phyloP scores from a whole-genome alignment of 495 filamentous ascomycete species.

The Penicillium mononematosum region DNA sequence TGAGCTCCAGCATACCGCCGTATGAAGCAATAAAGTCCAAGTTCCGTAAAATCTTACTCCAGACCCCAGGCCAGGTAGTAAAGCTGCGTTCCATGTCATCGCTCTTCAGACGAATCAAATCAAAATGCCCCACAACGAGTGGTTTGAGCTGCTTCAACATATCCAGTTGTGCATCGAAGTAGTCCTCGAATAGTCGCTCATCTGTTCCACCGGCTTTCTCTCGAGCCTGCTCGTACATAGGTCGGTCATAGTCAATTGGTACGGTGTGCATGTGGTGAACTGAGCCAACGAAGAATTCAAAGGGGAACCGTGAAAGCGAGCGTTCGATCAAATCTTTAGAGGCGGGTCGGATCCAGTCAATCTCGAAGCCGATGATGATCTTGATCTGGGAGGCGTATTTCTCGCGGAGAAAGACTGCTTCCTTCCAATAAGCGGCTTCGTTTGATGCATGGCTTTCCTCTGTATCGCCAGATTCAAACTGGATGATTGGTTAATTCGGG shows the following conservation, averaged over 20 bases:
- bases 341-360: slow-evolving; percentile 79
- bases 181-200: slow-evolving; percentile 69
- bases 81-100: slow-evolving; percentile 62
- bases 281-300: slow-evolving; percentile 89
- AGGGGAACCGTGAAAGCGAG: slow-evolving; percentile 57
- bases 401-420: slow-evolving; percentile 68
- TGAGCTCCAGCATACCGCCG: slow-evolving; percentile 83
- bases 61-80: slow-evolving; percentile 57
- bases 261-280: slow-evolving; percentile 83
- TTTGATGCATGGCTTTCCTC: slow-evolving; percentile 46
- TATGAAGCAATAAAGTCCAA: slow-evolving; percentile 66
- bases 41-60: slow-evolving; percentile 72
- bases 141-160: slow-evolving; percentile 77
- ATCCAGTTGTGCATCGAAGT: slow-evolving; percentile 81
- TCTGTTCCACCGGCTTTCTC: slow-evolving; percentile 60
- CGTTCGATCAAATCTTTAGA: slow-evolving; percentile 57
- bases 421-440: slow-evolving; percentile 67
- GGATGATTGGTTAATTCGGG: slow-evolving; percentile 3
- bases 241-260: slow-evolving; percentile 82
- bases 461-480: slow-evolving; percentile 43
- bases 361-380: slow-evolving; percentile 87
- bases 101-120: slow-evolving; percentile 80
- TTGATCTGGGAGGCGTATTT: slow-evolving; percentile 70
- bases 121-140: slow-evolving; percentile 87
- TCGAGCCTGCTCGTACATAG: slow-evolving; percentile 64